Evolutionary conservation across 306 rosid genomes (phyloP).

Genomic region (Delonix regia): DNA sequence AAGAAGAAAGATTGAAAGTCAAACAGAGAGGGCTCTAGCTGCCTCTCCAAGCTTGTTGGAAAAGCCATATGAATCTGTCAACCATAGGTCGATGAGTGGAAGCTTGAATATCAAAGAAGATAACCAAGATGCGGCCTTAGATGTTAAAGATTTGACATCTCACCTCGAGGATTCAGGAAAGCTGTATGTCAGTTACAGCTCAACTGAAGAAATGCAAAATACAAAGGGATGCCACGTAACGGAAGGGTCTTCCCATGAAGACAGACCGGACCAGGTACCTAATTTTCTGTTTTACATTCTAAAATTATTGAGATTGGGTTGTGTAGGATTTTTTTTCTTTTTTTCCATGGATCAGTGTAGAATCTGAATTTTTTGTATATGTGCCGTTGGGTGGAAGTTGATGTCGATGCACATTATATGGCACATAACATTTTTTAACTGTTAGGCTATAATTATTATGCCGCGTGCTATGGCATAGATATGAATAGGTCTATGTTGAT

Average conservation of each 20-base stretch:
- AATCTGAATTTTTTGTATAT: constrained; percentile 6
- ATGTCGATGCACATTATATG: constrained; percentile 18
- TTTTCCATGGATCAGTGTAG: neutral
- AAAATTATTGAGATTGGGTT: constrained; percentile 18
- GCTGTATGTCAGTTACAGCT: constrained; percentile 16
- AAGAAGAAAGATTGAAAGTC: constrained; percentile 55
- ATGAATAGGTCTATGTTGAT: constrained; percentile 15
- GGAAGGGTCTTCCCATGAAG: constrained; percentile 44
- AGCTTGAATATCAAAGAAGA: constrained; percentile 42
- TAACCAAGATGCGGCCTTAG: constrained; percentile 38
- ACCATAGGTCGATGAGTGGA: constrained; percentile 33
- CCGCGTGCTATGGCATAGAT: constrained; percentile 13
- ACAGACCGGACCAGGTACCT: constrained; percentile 60
- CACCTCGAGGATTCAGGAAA: constrained; percentile 38
- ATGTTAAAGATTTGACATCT: constrained; percentile 43
- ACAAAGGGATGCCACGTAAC: constrained; percentile 36
- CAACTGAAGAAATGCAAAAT: constrained; percentile 42
- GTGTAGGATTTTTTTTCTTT: neutral
- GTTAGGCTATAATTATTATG: constrained; percentile 17
- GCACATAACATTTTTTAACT: constrained; percentile 14
- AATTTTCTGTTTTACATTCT: constrained; percentile 30
- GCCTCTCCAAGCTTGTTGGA: constrained; percentile 43
- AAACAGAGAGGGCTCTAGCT: constrained; percentile 29
- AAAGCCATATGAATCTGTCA: constrained; percentile 39
- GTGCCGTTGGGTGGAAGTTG: constrained; percentile 11